Conservation (phyloP, 2,329 filamentous ascomycete species). For the Aspergillus texensis region DNA sequence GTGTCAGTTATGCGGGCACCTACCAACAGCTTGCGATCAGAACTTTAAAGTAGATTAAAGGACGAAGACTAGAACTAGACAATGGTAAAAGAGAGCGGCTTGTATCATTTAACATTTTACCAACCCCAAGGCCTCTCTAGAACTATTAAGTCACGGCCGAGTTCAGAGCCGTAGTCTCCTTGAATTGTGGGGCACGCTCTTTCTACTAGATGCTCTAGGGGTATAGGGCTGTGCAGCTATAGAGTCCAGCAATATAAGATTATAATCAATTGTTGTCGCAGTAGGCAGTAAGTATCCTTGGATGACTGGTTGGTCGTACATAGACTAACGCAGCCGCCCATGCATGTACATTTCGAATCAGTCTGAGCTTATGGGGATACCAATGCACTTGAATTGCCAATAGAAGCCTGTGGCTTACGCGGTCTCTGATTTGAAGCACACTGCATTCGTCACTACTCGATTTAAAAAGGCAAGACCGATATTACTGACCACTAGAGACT, state of each 20-base stretch:
- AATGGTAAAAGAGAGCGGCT: background rate
- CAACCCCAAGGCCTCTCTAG: background rate
- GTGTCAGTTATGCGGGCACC: background rate
- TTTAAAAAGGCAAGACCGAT: too few relatives aligned
- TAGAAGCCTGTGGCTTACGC: too few relatives aligned
- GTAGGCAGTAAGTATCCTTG: background rate
- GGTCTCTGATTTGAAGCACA: too few relatives aligned
- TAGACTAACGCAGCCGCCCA: too few relatives aligned
- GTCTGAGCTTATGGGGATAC: too few relatives aligned
- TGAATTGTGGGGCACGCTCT: too few relatives aligned
- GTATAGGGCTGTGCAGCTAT: background rate
- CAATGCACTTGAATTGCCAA: too few relatives aligned
- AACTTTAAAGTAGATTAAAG: background rate
- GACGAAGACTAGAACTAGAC: background rate
- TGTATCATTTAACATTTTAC: background rate
- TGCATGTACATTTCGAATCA: too few relatives aligned
- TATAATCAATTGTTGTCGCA: background rate
- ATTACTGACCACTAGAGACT: too few relatives aligned
- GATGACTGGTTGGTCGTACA: background rate
- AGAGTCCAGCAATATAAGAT: rapidly evolving
- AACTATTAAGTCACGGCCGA: background rate
- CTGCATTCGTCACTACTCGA: too few relatives aligned
- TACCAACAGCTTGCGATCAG: background rate
- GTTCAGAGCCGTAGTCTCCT: background rate
- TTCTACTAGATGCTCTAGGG: background rate